Conservation (phyloP, 257 asterid species). For the Lithospermum erythrorhizon region DNA sequence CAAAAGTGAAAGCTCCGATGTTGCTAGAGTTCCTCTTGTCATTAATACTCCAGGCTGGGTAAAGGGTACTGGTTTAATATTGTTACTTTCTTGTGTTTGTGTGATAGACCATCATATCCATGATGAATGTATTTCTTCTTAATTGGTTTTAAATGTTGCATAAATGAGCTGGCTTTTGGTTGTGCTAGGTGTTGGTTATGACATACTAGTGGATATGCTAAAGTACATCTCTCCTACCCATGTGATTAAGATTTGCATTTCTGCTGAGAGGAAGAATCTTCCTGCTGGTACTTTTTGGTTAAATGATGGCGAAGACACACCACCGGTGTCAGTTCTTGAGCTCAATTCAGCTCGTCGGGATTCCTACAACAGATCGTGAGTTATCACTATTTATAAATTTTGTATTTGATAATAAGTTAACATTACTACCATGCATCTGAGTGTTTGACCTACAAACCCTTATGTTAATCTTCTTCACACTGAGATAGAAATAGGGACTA, state of each 20-base stretch:
- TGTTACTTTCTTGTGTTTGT: slow-evolving; percentile 12
- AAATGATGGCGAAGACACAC: slow-evolving; percentile 31
- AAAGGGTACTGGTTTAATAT: slow-evolving; percentile 43
- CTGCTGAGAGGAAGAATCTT: slow-evolving; percentile 56
- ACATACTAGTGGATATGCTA: slow-evolving; percentile 68
- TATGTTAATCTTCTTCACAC: neutral
- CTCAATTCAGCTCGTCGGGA: slow-evolving; percentile 70
- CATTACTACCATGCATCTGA: neutral
- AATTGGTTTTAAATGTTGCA: no score
- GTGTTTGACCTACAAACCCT: no score
- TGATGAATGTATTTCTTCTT: neutral
- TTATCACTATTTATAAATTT: neutral
- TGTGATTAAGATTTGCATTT: slow-evolving; percentile 65
- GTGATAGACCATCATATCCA: neutral
- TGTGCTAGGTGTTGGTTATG: slow-evolving; percentile 75
- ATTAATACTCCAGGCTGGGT: slow-evolving; percentile 98
- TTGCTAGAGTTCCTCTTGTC: slow-evolving; percentile 55
- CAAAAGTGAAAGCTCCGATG: slow-evolving; percentile 20
- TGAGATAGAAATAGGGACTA: neutral
- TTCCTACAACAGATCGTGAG: slow-evolving; percentile 66
- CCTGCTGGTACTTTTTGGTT: slow-evolving; percentile 88
- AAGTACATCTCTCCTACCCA: slow-evolving; percentile 64
- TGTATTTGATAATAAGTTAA: neutral
- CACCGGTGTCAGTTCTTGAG: slow-evolving; percentile 39
- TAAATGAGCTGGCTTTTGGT: neutral